Evolutionary conservation across 1,139 yeast species (phyloP), one percentile per base, ranked within the genome.

Genomic region (Nakaseomyces bracarensis): DNA sequence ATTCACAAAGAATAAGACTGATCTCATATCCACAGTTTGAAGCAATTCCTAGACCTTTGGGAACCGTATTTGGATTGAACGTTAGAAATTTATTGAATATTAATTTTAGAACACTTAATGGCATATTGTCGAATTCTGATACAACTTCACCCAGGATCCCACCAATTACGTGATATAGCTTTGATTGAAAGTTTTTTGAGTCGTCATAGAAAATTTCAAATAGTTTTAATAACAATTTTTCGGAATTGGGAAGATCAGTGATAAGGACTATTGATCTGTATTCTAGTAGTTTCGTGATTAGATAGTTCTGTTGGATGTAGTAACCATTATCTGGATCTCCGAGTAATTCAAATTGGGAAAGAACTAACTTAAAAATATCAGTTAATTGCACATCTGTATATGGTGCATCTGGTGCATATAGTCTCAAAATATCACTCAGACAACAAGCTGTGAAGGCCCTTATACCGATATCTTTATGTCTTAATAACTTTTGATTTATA

Each of bases 321-420:
- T 77, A 81, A 0, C 85, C 75, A 48, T 79, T 77, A 22, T 78
- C 82, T 1, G 71, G 66, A 46, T 80, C 78, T 10, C 72, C 60
- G 34, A 86, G 62, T 37, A 69, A 70, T 44, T 70, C 71, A 50
- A 87, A 74, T 57, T 83, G 91, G 27, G 66, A 64, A 49, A 81
- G 71, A 53, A 85, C 77, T 5, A 79, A 65, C 48, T 68, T 72
- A 64, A 82, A 82, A n/a, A 81, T 69, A 22, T 71, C 77, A 1
- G 77, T 67, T 25, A 87, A 65, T 49, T 82, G 81, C 1, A 65
- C 51, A 27, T 78, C 77, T 1, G 84, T 77, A 61, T 74, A 87
- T 5, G 97, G 96, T 4, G 96, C 95, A 61, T 87, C 85, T 0
- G 96, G 96, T 0, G 96, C 96, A 57, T 72, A 81, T 9, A 87